A percentile compares a stretch with the other conserved stretches of the same genome.
phyloP scores from a whole-genome alignment of 108 stramenopile species.

The Nannochloropsis oceanica region DNA sequence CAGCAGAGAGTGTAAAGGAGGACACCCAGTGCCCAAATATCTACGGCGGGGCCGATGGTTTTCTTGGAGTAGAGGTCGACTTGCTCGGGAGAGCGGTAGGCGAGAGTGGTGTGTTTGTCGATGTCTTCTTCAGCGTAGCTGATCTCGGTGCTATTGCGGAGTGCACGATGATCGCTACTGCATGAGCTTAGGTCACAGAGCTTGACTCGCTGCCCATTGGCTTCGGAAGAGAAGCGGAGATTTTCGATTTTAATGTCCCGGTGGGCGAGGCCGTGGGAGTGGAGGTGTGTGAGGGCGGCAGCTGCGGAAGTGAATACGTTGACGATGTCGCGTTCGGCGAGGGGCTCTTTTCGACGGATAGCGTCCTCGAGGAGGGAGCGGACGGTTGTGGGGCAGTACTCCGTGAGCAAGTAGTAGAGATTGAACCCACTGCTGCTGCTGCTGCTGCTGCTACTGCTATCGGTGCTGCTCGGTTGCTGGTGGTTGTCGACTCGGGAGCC shows the following conservation, averaged over 20 bases:
- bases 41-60: slow-evolving; percentile 2
- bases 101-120: slow-evolving; percentile 6
- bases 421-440: not conserved
- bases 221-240: slow-evolving; percentile 43
- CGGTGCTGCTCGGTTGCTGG: not conserved
- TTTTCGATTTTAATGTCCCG: slow-evolving; percentile 54
- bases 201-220: slow-evolving; percentile 33
- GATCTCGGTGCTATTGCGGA: not conserved
- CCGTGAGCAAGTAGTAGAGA: not conserved
- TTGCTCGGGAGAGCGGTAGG: slow-evolving; percentile 29
- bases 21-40: slow-evolving; percentile 28
- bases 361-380: not conserved
- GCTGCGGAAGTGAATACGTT: not conserved
- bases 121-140: slow-evolving; percentile 7
- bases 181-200: slow-evolving; percentile 47
- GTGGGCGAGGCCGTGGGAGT: slow-evolving; percentile 2
- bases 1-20: slow-evolving; percentile 17
- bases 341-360: not conserved
- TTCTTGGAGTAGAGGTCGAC: slow-evolving; percentile 4
- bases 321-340: not conserved
- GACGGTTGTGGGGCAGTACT: not conserved
- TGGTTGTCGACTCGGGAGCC: not conserved
- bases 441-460: not conserved
- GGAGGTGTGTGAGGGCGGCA: not conserved
- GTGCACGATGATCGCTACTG: not conserved